Evolutionary conservation across 1,284 basidiomycete species (phyloP).

Genomic region (Sanghuangporus weigelae): DNA sequence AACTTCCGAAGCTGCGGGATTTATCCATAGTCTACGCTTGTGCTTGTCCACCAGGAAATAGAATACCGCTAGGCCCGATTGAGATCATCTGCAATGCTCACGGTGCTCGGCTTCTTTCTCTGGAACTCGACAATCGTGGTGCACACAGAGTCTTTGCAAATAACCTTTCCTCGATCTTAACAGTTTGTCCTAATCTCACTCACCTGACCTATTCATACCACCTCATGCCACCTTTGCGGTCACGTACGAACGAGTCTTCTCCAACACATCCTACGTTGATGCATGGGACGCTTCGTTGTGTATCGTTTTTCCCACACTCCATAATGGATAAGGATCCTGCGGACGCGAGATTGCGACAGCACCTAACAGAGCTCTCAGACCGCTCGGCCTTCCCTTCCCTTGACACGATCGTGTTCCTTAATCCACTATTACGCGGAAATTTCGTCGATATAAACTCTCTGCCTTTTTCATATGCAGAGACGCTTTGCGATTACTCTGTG

Average conservation of each 20-base stretch:
- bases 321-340: neutral
- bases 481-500: neutral
- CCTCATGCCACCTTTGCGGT: neutral
- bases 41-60: neutral
- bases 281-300: neutral
- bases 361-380: neutral
- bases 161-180: neutral
- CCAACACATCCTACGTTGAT: neutral
- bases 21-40: neutral
- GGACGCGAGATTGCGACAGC: neutral
- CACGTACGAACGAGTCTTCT: neutral
- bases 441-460: neutral
- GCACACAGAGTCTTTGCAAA: neutral
- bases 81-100: neutral
- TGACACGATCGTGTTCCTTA: neutral
- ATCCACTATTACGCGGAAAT: neutral
- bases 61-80: neutral
- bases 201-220: slow-evolving; percentile 1
- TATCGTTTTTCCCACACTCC: neutral
- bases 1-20: slow-evolving; percentile 2
- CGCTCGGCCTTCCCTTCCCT: neutral
- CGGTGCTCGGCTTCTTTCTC: neutral
- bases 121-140: neutral
- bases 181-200: slow-evolving; percentile 3
- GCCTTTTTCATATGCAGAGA: neutral